phyloP scores from a whole-genome alignment of 2,329 filamentous ascomycete genomes.

The Botryotinia narcissicola region DNA sequence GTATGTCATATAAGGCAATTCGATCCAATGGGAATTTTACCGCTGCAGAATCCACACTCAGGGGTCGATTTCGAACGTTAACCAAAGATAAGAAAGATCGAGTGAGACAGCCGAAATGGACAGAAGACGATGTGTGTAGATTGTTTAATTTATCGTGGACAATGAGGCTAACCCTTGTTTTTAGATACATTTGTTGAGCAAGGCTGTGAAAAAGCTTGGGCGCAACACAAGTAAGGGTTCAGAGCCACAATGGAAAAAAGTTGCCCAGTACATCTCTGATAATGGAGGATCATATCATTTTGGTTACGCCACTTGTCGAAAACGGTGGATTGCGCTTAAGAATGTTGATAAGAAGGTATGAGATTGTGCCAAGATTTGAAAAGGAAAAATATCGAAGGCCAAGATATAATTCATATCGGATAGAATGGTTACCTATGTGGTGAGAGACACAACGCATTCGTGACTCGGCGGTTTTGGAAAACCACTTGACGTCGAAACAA shows the following conservation, averaged over 20 bases:
- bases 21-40: constrained; percentile 51
- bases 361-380: neutral
- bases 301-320: constrained; percentile 57
- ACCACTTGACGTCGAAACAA: neutral
- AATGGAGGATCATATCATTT: constrained; percentile 58
- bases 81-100: constrained; percentile 62
- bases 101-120: constrained; percentile 66
- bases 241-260: constrained; percentile 52
- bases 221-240: constrained; percentile 14
- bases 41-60: constrained; percentile 70
- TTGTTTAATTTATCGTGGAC: neutral
- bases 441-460: neutral
- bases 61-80: constrained; percentile 64
- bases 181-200: constrained; percentile 47
- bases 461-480: neutral
- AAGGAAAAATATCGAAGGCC: neutral
- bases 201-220: constrained; percentile 43
- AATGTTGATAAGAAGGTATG: neutral
- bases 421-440: neutral
- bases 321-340: constrained; percentile 51
- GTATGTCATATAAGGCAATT: constrained; percentile 66
- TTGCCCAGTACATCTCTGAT: constrained; percentile 52
- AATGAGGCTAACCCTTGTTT: constrained; percentile 14
- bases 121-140: constrained; percentile 58
- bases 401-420: neutral